Evolutionary conservation across 768 basidiomycete genomes (phyloP), one percentile per base, ranked within the genome.

Genomic region (Chalciporus pseudorubinellus): DNA sequence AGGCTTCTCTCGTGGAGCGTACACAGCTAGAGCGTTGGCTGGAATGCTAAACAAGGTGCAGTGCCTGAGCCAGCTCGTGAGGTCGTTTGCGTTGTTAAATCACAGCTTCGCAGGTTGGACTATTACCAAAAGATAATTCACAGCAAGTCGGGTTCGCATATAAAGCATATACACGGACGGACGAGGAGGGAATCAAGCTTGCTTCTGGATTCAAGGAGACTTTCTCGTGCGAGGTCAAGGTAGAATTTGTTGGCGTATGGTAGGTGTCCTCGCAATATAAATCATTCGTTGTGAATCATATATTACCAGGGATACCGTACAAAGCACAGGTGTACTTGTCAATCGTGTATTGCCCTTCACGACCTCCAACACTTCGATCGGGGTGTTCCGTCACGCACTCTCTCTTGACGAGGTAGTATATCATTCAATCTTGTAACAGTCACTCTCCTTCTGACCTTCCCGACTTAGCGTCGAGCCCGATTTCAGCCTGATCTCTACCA

Each of bases 241-340:
- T 92, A n/a, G 85, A 90, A 13, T 92, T 92, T 48, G 66, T 93
- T 42, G 90, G 90, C 1, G 83, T 89, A 42, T 92, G 88, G 88
- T 87, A 57, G 21, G 78, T 26, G 9, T 38, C 29, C 1, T 36
- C 43, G 26, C 45, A 22, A 33, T 33, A 4, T 4, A 38, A 20
- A 16, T 14, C 8, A n/a, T 13, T 44, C 11, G 39, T 19, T 28
- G 38, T 52, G 26, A 3, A 41, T 56, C 24, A 66, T 26, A 21
- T 36, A 16, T 38, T 18, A 6, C 34, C 48, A 80, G 88, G 89
- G 89, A 92, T 52, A 92, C 89, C 0, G 89, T 92, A 3, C 74
- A 84, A 8, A 86, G 86, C 47, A 88, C 89, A 19, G 90, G 90
- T 0, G 58, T 86, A 1, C 50, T 92, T n/a, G 70, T 74, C 69